These are phyloP conservation scores for Pleurotus eryngii DNA, from an alignment of 768 basidiomycete genomes.

Conservation along the genomic window DNA sequence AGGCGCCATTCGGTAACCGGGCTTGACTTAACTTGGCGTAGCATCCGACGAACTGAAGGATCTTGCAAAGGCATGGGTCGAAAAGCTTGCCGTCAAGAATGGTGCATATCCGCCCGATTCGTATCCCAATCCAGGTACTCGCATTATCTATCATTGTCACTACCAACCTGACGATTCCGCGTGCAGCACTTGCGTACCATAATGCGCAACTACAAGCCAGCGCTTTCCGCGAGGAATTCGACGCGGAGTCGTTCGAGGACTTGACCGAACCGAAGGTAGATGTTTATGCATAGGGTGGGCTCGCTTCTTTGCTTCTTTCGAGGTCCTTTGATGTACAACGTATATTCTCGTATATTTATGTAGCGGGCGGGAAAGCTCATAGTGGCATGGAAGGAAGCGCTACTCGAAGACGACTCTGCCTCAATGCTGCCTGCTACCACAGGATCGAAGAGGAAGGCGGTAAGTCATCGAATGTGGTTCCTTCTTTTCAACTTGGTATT, in stretches of 20 bases:
- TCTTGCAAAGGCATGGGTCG: slow-evolving; percentile 69
- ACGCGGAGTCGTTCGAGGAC: slow-evolving; percentile 76
- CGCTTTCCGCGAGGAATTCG: slow-evolving; percentile 89
- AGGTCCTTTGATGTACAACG: slow-evolving; percentile 19
- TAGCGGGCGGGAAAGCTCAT: slow-evolving; percentile 71
- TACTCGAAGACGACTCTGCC: slow-evolving; percentile 64
- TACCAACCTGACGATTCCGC: slow-evolving; percentile 7
- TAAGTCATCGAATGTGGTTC: slow-evolving; percentile 31
- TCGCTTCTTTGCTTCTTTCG: neutral
- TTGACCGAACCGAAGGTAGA: slow-evolving; percentile 74
- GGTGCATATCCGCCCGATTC: slow-evolving; percentile 86
- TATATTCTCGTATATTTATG: neutral
- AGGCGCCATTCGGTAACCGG: no score
- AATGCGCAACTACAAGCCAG: slow-evolving; percentile 89
- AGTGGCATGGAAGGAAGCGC: slow-evolving; percentile 63
- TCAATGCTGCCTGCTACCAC: slow-evolving; percentile 42
- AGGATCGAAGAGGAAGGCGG: slow-evolving; percentile 71
- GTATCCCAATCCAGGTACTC: slow-evolving; percentile 86
- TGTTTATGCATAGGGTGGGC: slow-evolving; percentile 73
- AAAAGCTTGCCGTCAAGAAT: slow-evolving; percentile 74
- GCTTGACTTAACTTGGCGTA: slow-evolving; percentile 20
- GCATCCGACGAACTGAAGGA: slow-evolving; percentile 69
- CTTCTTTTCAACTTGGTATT: neutral
- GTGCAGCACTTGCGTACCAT: slow-evolving; percentile 76
- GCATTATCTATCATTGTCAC: neutral